Base-by-base conservation (phyloP, 192 early-diverging fungal species). In the Mortierella claussenii region DNA sequence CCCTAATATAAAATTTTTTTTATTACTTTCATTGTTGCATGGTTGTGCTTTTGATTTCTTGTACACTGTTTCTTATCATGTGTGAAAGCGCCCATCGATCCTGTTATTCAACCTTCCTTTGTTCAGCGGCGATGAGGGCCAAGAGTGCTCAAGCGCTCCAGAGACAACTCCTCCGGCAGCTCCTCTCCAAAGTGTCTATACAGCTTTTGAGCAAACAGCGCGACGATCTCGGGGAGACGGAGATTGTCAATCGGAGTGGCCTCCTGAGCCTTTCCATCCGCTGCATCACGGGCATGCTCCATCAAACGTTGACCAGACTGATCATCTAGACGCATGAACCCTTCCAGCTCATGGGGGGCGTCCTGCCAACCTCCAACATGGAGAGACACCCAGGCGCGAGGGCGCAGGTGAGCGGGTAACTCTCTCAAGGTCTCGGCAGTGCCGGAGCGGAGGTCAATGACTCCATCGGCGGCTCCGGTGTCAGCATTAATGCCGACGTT, bases 361-460 rank as follows among this genome's bases (percentile, higher is more conserved):
- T 76, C 31, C 37, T 67, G 63, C 73, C 73, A 76, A 32, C 73
- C 73, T 50, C 64, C 73, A 28, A 76, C 73, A 30, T 76, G 73
- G 23, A 76, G 73, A 26, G 73, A 76, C 6, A 76, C 73, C 73
- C 73, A 76, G 59, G 73, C 73, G 13, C 73, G 73, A 43, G 73
- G 73, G 36, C 64, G 73, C 31, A 66, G 31, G 26, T 75, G 64
- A 0, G 44, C 15, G 30, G 64, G 73, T n/a, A 76, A 26, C 36
- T 76, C 63, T 18, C 58, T 45, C 17, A 48, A 33, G 21, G n/a
- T 37, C 45, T 60, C 61, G 15, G 30, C 52, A 26, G 49, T 60
- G 33, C 57, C 43, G 9, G 68, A 62, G 43, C 51, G 51, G 36
- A 61, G 30, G 33, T 55, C 57, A 49, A 49, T 60, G 15, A 60